These are phyloP conservation scores for Marasmius sp. DNA, from an alignment of 1,284 basidiomycete genomes.

Conservation along the genomic window DNA sequence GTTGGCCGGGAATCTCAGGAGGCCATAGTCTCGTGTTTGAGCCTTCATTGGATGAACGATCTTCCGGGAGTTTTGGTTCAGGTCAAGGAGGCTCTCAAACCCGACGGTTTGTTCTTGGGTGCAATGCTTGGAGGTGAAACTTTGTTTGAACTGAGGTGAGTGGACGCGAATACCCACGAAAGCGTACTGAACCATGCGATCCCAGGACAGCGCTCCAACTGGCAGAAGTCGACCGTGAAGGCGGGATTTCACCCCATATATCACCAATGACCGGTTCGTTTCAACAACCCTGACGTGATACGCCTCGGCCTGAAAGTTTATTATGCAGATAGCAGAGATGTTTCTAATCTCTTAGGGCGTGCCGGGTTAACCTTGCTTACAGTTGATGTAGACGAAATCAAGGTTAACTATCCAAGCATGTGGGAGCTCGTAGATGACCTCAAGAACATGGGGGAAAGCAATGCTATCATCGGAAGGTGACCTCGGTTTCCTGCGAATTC, in stretches of 20 bases:
- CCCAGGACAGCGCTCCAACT: constrained; percentile 79
- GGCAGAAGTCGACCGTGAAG: constrained; percentile 92
- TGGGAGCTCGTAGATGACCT: constrained; percentile 96
- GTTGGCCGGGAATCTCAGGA: constrained; percentile 82
- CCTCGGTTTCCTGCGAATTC: constrained; percentile 13
- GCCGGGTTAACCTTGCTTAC: constrained; percentile 95
- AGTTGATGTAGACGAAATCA: constrained; percentile 94
- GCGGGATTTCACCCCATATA: constrained; percentile 92
- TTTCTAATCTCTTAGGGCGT: constrained; percentile 88
- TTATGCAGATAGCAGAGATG: constrained; percentile 77
- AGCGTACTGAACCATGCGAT: background rate
- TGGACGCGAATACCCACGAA: background rate
- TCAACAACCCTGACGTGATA: background rate
- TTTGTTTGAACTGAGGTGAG: constrained; percentile 87
- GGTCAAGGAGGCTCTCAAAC: constrained; percentile 81
- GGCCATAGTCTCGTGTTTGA: constrained; percentile 88
- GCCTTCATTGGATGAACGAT: constrained; percentile 98
- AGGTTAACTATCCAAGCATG: constrained; percentile 91
- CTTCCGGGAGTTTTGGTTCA: constrained; percentile 92
- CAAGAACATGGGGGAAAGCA: constrained; percentile 94
- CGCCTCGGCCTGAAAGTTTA: background rate
- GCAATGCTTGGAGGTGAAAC: constrained; percentile 97
- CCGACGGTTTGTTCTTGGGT: constrained; percentile 94
- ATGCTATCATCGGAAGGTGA: constrained; percentile 83
- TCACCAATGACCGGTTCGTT: constrained; percentile 94